phyloP scores from a whole-genome alignment of 2,329 filamentous ascomycete genomes.

The Exophiala sp. region DNA sequence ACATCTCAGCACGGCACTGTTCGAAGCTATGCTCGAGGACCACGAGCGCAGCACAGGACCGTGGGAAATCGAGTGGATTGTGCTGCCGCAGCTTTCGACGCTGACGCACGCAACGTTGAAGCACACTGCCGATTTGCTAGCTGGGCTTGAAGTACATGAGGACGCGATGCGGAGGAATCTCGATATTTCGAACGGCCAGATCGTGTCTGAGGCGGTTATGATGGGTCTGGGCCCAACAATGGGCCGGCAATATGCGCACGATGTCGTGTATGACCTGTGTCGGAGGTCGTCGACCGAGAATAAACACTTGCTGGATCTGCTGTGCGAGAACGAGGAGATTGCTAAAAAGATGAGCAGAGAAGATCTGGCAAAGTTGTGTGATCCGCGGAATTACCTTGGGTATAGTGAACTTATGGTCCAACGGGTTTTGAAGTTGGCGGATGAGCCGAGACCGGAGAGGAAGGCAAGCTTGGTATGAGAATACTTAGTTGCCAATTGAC shows the following conservation, averaged over 20 bases:
- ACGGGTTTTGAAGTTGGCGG: conserved; percentile 29
- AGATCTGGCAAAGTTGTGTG: conserved; percentile 53
- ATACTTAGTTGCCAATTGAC: no score
- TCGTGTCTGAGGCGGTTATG: conserved; percentile 59
- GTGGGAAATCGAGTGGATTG: conserved; percentile 60
- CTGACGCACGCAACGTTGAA: conserved; percentile 51
- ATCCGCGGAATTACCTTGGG: conserved; percentile 50
- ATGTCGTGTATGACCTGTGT: conserved; percentile 56
- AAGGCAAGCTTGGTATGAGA: conserved; percentile 16
- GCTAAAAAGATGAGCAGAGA: conserved; percentile 43
- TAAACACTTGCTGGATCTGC: conserved; percentile 44
- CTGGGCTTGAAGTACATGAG: conserved; percentile 51
- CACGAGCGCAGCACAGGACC: conserved; percentile 58
- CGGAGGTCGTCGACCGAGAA: conserved; percentile 45
- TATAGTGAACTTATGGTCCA: conserved; percentile 35
- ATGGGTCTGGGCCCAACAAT: conserved; percentile 53
- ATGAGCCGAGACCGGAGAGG: conserved; percentile 8
- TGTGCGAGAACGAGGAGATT: conserved; percentile 43
- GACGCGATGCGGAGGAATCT: conserved; percentile 52
- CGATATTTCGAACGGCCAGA: conserved; percentile 51
- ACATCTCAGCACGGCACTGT: conserved; percentile 50
- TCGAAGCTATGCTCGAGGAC: conserved; percentile 57
- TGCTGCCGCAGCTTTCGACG: conserved; percentile 54
- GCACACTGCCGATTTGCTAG: conserved; percentile 53
- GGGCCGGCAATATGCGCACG: conserved; percentile 55